Base-by-base conservation (phyloP, 2,329 filamentous ascomycete genomes). In the Neurospora crassa region DNA sequence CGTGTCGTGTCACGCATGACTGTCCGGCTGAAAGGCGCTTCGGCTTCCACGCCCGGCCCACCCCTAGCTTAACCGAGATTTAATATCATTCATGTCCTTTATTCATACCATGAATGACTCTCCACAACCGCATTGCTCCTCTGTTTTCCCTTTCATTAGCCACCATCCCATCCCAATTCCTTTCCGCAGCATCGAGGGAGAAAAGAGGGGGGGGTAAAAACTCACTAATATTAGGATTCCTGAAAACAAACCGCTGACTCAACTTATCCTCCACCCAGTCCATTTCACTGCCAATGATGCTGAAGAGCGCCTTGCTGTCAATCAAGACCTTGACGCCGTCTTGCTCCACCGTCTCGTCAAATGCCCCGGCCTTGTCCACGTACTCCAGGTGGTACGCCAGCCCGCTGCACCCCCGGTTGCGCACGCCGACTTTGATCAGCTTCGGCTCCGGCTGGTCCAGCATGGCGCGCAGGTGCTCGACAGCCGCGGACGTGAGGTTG, bases 221-320 rank as follows among this genome's bases (percentile, higher is more conserved):
- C 94, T 88, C 84, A 97, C 94, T 99, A 79, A 98, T 98, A 79
- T 99, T 99, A 2, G 96, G 96, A 80, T 99, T 99, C 79, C 89
- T 91, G 83, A 99, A 99, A 69, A 97, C 90, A 81, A 99, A 99
- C 75, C 92, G 87, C 81, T 94, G 88, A 80, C 91, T 97, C 74
- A 99, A 83, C 84, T 97, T 97, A 77, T 98, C 96, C 82, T 98
- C 94, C 12, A 95, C 87, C 94, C 95, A 99, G 79, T 99, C 96
- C 96, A 99, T 99, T 83, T 98, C 95, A 79, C 92, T 97, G 5
- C 96, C 96, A 77, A 99, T 97, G 70, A 99, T 98, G 81, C 95
- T 98, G 80, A 99, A 94, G 68, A 99, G 84, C 59, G 96, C 96
- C 84, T 97, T 98, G 85, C 93, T 97, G 81, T 99, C 96, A 71